Evolutionary conservation across 2,329 filamentous ascomycete genomes (phyloP), one percentile per base, ranked within the genome.

Genomic region (Microdochium bolleyi): DNA sequence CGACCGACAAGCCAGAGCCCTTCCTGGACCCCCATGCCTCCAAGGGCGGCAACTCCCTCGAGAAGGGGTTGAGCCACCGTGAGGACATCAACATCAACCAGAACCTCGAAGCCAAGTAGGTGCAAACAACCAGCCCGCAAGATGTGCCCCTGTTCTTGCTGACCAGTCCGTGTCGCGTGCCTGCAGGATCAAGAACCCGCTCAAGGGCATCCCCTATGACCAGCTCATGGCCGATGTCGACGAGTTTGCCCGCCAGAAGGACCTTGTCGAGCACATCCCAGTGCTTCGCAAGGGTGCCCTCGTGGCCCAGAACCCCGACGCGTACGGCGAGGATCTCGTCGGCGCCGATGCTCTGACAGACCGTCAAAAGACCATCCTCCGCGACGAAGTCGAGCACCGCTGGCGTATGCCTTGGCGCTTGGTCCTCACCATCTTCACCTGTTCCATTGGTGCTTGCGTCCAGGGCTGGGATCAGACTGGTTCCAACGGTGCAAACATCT

Each of bases 401-500:
- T 89, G 86, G 82, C 75, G 78, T 55, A 76, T 85, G 34, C 83
- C 85, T 0, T 72, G 61, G 60, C 76, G 78, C 51, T 72, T 89
- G 11, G 85, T 83, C 68, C 74, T 85, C 57, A 87, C 85, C 37
- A 85, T 89, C 58, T 71, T 79, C 11, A 79, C 82, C 22, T 87
- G 83, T 65, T 87, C 85, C 44, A 79, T 88, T 51, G 84, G 83
- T 50, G 85, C 85, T 16, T 83, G 84, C n/a, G 83, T 87, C 10
- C 82, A 85, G 60, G 83, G 84, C 24, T 87, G 83, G 83, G 83
- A 87, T 57, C 80, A 85, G 65, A 85, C 82, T 21, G 83, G 81
- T 34, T 73, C 74, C 52, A 85, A 84, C 58, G 81, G 81, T 37
- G 83, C 83, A 53, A 86, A 83, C 58, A 70, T 86, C 57, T 78